phyloP scores from a whole-genome alignment of 148 eudicot genomes.

The Chenopodium quinoa region DNA sequence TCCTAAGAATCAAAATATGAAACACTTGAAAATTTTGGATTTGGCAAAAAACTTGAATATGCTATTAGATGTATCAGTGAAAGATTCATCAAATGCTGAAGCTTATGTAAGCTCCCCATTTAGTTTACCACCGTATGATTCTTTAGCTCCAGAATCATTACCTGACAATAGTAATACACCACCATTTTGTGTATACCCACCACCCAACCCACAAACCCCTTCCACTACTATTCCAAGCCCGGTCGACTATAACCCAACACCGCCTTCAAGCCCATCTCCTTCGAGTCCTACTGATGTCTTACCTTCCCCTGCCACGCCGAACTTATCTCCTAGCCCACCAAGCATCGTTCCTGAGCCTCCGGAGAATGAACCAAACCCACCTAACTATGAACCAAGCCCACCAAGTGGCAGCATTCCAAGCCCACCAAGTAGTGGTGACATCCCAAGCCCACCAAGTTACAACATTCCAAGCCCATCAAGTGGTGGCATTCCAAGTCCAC shows the following conservation, averaged over 20 bases:
- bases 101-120: constrained; percentile 26
- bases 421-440: neutral
- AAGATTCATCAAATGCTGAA: constrained; percentile 24
- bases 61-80: constrained; percentile 24
- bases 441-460: constrained; percentile 15
- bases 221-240: constrained; percentile 16
- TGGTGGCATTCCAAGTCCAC: constrained; percentile 21
- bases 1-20: constrained; percentile 12
- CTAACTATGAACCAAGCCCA: constrained; percentile 14
- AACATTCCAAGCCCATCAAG: constrained; percentile 13
- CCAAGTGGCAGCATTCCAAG: neutral
- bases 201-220: constrained; percentile 22
- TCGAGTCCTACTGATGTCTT: too few species aligned
- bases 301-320: neutral
- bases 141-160: constrained; percentile 24
- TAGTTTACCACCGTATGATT: constrained; percentile 29
- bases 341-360: neutral
- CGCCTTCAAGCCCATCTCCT: neutral
- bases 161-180: constrained; percentile 18
- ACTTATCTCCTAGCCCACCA: neutral
- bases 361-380: constrained; percentile 8
- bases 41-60: constrained; percentile 27
- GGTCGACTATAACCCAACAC: neutral
- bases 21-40: constrained; percentile 22
- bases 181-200: constrained; percentile 30